Conservation (phyloP, 1,284 basidiomycete genomes). For the Fomitopsis palustris region DNA sequence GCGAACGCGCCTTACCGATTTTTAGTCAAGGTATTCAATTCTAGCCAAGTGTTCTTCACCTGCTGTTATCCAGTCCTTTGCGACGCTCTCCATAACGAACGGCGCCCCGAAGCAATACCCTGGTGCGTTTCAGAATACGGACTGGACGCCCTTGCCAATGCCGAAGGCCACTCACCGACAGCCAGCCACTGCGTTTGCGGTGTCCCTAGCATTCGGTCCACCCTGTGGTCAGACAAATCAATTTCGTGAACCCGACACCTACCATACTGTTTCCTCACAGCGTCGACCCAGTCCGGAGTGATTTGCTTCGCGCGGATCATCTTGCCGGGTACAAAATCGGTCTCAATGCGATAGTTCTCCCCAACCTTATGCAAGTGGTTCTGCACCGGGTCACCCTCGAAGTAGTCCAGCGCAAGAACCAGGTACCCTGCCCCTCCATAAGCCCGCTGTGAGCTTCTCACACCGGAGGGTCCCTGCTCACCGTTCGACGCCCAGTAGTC, state of each 20-base stretch:
- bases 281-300: constrained; percentile 47
- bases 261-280: constrained; percentile 43
- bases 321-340: constrained; percentile 36
- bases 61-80: constrained; percentile 43
- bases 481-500: constrained; percentile 49
- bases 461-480: constrained; percentile 17
- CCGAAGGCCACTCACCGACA: constrained; percentile 30
- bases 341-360: constrained; percentile 32
- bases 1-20: constrained; percentile 44
- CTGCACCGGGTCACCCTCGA: constrained; percentile 47
- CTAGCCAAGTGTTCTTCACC: constrained; percentile 26
- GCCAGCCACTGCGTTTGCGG: constrained; percentile 29
- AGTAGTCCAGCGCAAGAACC: constrained; percentile 54
- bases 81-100: constrained; percentile 42
- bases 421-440: constrained; percentile 37
- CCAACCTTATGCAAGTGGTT: constrained; percentile 34
- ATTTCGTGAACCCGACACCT: constrained; percentile 1
- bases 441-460: neutral
- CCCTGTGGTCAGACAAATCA: neutral
- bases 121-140: constrained; percentile 12
- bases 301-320: constrained; percentile 31
- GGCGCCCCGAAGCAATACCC: constrained; percentile 60
- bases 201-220: constrained; percentile 6
- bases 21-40: neutral
- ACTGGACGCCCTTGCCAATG: neutral